Base-by-base conservation (phyloP, 1,284 basidiomycete genomes). In the Anthracocystis walkeri region DNA sequence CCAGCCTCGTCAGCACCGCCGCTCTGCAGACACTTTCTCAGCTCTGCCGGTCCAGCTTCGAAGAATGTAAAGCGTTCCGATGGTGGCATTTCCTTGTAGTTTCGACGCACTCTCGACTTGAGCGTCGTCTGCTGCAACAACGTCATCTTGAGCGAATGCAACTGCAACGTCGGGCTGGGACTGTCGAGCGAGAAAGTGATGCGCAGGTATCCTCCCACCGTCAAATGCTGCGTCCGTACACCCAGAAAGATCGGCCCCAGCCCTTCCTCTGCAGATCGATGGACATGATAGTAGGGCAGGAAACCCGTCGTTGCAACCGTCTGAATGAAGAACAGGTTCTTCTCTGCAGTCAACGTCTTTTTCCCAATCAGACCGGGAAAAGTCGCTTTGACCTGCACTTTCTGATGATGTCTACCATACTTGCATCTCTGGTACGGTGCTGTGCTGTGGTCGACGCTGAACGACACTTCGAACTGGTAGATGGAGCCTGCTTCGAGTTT, bases 361-460 rank as follows among this genome's bases (percentile, higher is more conserved):
- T 74, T 77, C 18, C 61, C 58, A 2, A 78, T n/a, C 25, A 75
- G 46, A 21, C 58, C 76, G 0, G 76, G 76, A n/a, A 75, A 78
- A 11, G 72, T 72, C 0, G 76, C 76, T 35, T 78, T 78, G 23
- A 72, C 76, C 46, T 59, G 58, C 21, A 78, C 57, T 33, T 71
- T 75, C 38, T 78, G 76, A 52, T 71, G 72, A 38, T 75, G 72
- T 3, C 76, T 33, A 1, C 76, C 76, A 31, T 75, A 71, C 53
- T 75, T 78, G 67, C 71, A 71, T 20, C 76, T 25, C 33, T 78
- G 76, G 31, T 78, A 78, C n/a, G 72, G 56, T 4, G 76, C 67
- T 0, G 72, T 75, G 48, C 62, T 65, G 65, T 78, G 71, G 23
- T 78, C 72, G 40, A 78, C 68, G 21, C 59, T 54, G 59, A 78